Percentiles rank a stretch among this genome's conserved stretches.
Conservation (phyloP, 371 early-diverging fungal genomes). For the Umbelopsis sp. region DNA sequence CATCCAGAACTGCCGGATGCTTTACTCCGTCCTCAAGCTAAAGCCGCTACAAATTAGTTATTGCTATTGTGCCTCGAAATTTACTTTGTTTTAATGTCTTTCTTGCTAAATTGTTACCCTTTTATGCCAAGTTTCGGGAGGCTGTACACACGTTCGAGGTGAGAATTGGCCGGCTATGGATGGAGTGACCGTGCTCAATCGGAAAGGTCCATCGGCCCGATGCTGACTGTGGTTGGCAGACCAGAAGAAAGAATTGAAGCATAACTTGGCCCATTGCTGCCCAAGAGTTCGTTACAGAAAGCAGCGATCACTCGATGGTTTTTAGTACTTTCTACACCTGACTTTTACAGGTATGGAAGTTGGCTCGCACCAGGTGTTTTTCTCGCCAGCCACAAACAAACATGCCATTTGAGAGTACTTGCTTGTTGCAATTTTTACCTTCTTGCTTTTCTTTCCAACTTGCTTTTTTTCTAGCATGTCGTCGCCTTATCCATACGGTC, state of each 20-base stretch:
- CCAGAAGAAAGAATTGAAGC: not conserved
- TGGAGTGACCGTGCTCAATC: too few species aligned
- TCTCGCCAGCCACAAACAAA: conserved; percentile 14
- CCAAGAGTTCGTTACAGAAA: not conserved
- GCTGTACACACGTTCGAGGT: too few species aligned
- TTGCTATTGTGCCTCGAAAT: too few species aligned
- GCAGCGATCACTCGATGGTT: not conserved
- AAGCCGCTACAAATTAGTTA: too few species aligned
- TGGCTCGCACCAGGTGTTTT: too few species aligned
- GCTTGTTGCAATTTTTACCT: not conserved
- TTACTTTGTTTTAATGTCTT: too few species aligned
- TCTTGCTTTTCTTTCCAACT: not conserved
- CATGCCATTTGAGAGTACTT: not conserved
- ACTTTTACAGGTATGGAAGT: not conserved
- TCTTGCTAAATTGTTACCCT: too few species aligned
- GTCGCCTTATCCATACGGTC: conserved; percentile 8
- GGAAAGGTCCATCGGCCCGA: not conserved
- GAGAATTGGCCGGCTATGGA: too few species aligned
- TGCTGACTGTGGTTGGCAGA: too few species aligned
- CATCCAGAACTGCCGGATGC: too few species aligned
- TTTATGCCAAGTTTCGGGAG: too few species aligned
- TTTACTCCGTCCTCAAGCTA: too few species aligned
- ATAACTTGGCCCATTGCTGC: not conserved
- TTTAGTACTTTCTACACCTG: not conserved
- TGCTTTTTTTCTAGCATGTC: not conserved